Percentiles rank a stretch among this genome's conserved stretches.
phyloP scores from a whole-genome alignment of 176 grass and related monocot genomes.

The Raddia guianensis region DNA sequence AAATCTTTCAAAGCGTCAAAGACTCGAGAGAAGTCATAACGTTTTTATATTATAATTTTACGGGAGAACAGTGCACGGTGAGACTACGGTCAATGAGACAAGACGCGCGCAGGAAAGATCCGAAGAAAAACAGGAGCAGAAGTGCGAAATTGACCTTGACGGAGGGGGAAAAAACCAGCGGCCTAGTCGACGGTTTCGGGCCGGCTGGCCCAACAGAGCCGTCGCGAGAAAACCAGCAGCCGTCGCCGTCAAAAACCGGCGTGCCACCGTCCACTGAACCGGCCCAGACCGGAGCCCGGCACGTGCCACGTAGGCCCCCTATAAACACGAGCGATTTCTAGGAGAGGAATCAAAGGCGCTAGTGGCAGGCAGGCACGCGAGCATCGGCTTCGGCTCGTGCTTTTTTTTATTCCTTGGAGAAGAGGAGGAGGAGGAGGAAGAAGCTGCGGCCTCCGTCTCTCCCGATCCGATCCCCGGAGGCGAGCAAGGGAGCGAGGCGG shows the following conservation, averaged over 20 bases:
- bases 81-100: too few relatives aligned
- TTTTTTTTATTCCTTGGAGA: slow-evolving; percentile 29
- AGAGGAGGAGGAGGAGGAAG: not conserved
- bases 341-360: not conserved
- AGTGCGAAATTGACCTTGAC: too few relatives aligned
- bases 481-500: not conserved
- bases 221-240: not conserved
- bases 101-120: too few relatives aligned
- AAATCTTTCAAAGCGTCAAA: too few relatives aligned
- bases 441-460: not conserved
- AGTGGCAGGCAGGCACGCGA: too few relatives aligned
- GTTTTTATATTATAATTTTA: too few relatives aligned
- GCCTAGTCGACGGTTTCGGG: too few relatives aligned
- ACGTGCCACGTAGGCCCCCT: not conserved
- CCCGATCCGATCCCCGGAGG: slow-evolving; percentile 25
- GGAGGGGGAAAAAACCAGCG: too few relatives aligned
- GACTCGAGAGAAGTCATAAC: too few relatives aligned
- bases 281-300: slow-evolving; percentile 18
- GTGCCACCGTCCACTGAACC: slow-evolving; percentile 8
- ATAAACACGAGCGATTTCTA: not conserved
- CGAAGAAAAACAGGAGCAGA: too few relatives aligned
- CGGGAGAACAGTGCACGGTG: too few relatives aligned
- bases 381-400: not conserved
- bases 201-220: too few relatives aligned
- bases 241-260: slow-evolving; percentile 1